Evolutionary conservation across 108 stramenopile genomes (phyloP).

Genomic region (Mediolabrus comicus): DNA sequence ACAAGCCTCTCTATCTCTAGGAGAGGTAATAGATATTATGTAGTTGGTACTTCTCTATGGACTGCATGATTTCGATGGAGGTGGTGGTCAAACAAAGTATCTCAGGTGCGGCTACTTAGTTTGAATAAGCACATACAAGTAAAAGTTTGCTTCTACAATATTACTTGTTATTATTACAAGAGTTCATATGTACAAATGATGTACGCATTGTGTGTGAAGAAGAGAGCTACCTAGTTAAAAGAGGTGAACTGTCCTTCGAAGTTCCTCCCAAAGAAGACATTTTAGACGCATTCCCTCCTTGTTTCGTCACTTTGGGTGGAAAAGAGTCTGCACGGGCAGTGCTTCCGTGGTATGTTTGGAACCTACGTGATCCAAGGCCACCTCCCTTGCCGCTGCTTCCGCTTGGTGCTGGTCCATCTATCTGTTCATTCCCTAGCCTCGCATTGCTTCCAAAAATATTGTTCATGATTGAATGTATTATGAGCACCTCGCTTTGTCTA

Average conservation of each 20-base stretch:
- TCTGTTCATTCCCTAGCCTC: constrained; percentile 4
- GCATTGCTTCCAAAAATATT: constrained; percentile 38
- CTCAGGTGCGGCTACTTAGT: too few species aligned
- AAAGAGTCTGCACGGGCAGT: neutral
- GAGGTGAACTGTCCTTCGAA: neutral
- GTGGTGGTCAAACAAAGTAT: too few species aligned
- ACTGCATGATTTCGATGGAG: too few species aligned
- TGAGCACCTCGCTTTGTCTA: constrained; percentile 22
- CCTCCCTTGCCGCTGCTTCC: neutral
- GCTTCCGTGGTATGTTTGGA: constrained; percentile 1
- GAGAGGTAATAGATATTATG: too few species aligned
- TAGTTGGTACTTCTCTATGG: too few species aligned
- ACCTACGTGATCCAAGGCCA: neutral
- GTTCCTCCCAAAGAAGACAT: neutral
- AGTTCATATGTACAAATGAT: too few species aligned
- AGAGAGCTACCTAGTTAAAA: neutral
- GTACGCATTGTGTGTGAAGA: neutral
- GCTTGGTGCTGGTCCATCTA: neutral
- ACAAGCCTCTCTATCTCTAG: too few species aligned
- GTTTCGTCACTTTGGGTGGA: neutral
- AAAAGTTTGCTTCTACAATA: too few species aligned
- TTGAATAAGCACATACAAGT: too few species aligned
- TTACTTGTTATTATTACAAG: too few species aligned
- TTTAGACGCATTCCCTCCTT: neutral
- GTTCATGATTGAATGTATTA: constrained; percentile 36